A percentile compares a stretch with the other conserved stretches of the same genome.
Conservation (phyloP, 2,329 filamentous ascomycete species). For the Pyrenophora teres region DNA sequence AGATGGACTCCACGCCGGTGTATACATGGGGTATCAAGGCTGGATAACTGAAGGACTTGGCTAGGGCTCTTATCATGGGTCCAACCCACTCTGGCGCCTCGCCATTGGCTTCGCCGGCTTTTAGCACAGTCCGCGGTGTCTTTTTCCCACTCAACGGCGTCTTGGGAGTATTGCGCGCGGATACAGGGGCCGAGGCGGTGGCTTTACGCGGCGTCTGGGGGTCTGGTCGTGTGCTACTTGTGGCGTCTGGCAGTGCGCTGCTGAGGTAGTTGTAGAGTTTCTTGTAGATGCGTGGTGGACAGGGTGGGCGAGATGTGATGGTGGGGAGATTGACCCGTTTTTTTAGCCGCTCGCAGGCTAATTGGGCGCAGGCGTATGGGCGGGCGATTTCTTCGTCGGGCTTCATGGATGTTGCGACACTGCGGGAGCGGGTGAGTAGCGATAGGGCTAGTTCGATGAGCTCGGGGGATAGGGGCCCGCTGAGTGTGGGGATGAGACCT, state of each 20-base stretch:
- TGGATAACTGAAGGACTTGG: conserved; percentile 64
- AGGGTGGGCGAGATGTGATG: conserved; percentile 43
- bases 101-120: conserved; percentile 15
- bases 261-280: conserved; percentile 82
- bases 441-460: conserved; percentile 41
- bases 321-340: conserved; percentile 42
- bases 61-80: conserved; percentile 68
- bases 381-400: conserved; percentile 45
- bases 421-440: conserved; percentile 44
- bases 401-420: conserved; percentile 55
- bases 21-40: conserved; percentile 73
- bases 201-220: conserved; percentile 42
- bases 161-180: conserved; percentile 33
- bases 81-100: conserved; percentile 64
- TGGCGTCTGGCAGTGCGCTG: conserved; percentile 63
- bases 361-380: conserved; percentile 45
- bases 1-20: conserved; percentile 68
- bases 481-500: conserved; percentile 51
- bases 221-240: conserved; percentile 20
- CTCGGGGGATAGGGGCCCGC: conserved; percentile 40
- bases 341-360: conserved; percentile 87
- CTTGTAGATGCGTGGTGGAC: conserved; percentile 66
- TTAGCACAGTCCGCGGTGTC: conserved; percentile 29
- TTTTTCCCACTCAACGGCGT: conserved; percentile 28
- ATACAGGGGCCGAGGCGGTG: conserved; percentile 24